phyloP scores from a whole-genome alignment of 192 early-diverging fungal species.

The Spizellomyces punctatus region DNA sequence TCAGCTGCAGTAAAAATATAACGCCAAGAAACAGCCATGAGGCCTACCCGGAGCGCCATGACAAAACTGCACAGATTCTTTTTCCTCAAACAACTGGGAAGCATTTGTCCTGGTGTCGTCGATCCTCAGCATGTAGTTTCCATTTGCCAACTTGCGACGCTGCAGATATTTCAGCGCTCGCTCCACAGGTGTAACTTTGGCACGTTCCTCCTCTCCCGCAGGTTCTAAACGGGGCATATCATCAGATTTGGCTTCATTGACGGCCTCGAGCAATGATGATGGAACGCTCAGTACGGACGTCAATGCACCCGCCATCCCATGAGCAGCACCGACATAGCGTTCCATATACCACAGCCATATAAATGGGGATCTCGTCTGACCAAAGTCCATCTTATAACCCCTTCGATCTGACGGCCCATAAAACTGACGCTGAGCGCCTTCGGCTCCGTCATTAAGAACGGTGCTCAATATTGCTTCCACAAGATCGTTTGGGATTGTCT shows the following conservation, averaged over 20 bases:
- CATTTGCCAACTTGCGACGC: constrained; percentile 1
- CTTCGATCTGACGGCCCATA: not conserved
- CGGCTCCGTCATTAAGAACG: constrained; percentile 13
- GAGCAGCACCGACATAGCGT: constrained; percentile 32
- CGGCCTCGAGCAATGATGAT: no score
- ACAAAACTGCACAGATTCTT: no score
- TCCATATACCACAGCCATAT: constrained; percentile 32
- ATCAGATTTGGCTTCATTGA: no score
- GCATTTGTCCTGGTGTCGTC: constrained; percentile 5
- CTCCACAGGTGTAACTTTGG: not conserved
- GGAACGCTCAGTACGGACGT: constrained; percentile 4
- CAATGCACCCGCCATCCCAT: constrained; percentile 24
- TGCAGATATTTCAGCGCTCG: not conserved
- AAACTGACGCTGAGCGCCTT: constrained; percentile 12
- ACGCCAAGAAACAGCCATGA: no score
- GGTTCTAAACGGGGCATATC: no score
- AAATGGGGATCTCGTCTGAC: not conserved
- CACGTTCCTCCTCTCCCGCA: no score
- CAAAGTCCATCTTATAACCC: not conserved
- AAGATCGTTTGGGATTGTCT: constrained; percentile 4
- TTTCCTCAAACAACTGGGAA: not conserved
- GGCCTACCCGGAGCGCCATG: no score
- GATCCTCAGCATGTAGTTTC: constrained; percentile 20
- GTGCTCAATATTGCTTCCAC: constrained; percentile 2
- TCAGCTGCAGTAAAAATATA: no score